These are phyloP conservation scores for Chrysosporium keratinophilum DNA, from an alignment of 2,329 filamentous ascomycete species.

Conservation along the genomic window DNA sequence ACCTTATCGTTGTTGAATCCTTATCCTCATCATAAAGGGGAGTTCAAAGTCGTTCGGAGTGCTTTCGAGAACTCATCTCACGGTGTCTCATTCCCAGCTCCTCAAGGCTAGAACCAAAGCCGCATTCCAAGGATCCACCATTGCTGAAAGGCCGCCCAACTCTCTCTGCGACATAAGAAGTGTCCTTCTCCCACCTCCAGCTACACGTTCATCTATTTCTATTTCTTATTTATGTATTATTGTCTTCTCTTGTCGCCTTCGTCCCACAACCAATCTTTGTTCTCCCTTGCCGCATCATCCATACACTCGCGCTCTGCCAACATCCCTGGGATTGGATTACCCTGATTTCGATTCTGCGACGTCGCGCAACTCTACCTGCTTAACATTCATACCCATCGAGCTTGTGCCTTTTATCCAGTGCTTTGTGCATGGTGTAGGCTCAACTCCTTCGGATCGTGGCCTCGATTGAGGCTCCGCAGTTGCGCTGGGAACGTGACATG, in stretches of 20 bases:
- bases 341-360: neutral
- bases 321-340: neutral
- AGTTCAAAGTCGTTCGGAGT: too few species aligned
- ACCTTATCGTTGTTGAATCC: neutral
- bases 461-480: neutral
- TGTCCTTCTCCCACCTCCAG: neutral
- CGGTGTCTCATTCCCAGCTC: neutral
- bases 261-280: neutral
- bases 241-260: neutral
- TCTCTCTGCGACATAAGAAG: neutral
- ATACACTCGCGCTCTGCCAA: neutral
- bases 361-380: neutral
- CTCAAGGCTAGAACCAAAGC: neutral
- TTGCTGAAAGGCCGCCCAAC: neutral
- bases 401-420: neutral
- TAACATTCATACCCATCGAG: neutral
- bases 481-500: conserved; percentile 3
- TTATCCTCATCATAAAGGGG: too few species aligned
- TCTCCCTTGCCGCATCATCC: neutral
- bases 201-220: neutral
- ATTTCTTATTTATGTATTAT: neutral
- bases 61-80: neutral
- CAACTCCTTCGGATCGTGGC: neutral
- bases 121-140: neutral
- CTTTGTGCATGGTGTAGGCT: neutral